Conservation (phyloP, 2,329 filamentous ascomycete genomes). For the Emergomyces orientalis region DNA sequence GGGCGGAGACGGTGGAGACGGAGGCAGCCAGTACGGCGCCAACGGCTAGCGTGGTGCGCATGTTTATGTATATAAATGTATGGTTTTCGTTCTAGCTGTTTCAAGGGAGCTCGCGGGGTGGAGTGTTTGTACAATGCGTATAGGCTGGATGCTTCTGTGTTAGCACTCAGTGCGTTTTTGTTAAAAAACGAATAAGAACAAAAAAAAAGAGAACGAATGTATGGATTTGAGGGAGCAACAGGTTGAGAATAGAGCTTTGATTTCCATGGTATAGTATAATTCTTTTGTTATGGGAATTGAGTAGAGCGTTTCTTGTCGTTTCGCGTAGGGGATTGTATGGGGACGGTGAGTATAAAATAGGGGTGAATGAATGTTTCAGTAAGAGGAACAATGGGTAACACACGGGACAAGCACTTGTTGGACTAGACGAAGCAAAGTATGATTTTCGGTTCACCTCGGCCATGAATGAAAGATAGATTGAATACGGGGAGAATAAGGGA, state of each 20-base stretch:
- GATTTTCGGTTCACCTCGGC: not conserved
- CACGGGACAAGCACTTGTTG: not conserved
- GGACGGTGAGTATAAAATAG: not conserved
- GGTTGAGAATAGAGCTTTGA: not conserved
- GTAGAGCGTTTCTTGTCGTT: not conserved
- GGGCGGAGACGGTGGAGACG: constrained; percentile 16
- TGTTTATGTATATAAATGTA: constrained; percentile 9
- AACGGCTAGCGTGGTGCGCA: constrained; percentile 13
- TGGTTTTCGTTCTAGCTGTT: not conserved
- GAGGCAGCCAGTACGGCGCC: constrained; percentile 16
- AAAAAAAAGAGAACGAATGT: not conserved
- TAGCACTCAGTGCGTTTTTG: not conserved
- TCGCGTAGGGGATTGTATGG: not conserved
- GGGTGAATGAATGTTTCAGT: not conserved
- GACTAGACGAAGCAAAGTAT: not conserved
- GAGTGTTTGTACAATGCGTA: not conserved
- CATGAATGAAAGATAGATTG: not conserved
- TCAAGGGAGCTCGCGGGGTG: not conserved
- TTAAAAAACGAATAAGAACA: not conserved
- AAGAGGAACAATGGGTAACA: not conserved
- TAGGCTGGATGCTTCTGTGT: not conserved
- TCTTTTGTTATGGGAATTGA: not conserved
- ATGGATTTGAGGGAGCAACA: not conserved
- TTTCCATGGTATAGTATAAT: not conserved
- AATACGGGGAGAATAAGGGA: not conserved